Base-by-base conservation (phyloP, 768 basidiomycete genomes). In the Lactarius hengduanensis region DNA sequence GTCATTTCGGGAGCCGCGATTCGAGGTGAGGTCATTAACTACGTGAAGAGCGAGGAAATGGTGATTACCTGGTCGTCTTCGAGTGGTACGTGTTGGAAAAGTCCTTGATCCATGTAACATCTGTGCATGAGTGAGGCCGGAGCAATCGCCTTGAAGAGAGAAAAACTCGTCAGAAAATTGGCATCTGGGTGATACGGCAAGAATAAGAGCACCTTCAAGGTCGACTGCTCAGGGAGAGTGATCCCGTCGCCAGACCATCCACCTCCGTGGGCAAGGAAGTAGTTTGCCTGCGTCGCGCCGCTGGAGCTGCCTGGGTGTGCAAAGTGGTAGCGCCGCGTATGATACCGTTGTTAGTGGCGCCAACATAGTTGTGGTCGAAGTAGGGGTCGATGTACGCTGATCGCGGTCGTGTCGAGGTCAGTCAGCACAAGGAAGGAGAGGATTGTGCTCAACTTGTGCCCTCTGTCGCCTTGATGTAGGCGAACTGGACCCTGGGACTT, bases 401-500 rank as follows among this genome's bases (percentile, higher is more conserved):
- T 20, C 2, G 8, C 43, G 57, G 32, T 15, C 2, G 1, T 56
- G 78, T 80, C 53, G 18, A 34, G 10, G 8, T 30, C 28, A 41
- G 10, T 9, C 43, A 47, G n/a, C 9, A 6, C 13, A 41, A 2
- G 45, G 47, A 10, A 45, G 60, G 5, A 30, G 30, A 32, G 15
- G 45, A 26, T 32, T 16, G 32, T 32, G 20, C 34, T 58, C 34
- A 50, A 85, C 84, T 72, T 22, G 79, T 85, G 10, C 83, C 83
- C 72, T 89, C 86, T 2, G 87, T 89, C 10, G 86, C 87, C 73
- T 89, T 89, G 80, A 89, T 87, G 72, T 80, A 88, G 3, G 77
- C 84, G 70, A 86, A 89, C 15, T 76, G 63, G 38, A 86, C 84
- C 86, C 66, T 83, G 83, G 15, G 79, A 72, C 67, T 76, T 80